A percentile compares a stretch with the other conserved stretches of the same genome.
Conservation (phyloP, 805 yeast genomes). For the Barnettozyma californica region DNA sequence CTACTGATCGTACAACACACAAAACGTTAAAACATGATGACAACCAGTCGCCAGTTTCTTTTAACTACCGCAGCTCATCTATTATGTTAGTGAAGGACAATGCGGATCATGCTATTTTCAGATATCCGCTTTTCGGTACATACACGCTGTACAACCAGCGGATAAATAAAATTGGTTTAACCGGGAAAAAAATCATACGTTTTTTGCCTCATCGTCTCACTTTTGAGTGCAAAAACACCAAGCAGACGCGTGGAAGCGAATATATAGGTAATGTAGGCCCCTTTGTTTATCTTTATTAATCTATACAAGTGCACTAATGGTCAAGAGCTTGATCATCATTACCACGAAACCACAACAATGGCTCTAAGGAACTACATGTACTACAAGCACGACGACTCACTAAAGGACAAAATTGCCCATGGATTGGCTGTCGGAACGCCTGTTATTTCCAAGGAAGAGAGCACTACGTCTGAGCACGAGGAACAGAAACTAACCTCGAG, state of each 20-base stretch:
- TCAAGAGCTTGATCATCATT: neutral
- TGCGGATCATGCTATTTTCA: neutral
- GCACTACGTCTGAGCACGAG: neutral
- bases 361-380: constrained; percentile 42
- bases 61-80: no score
- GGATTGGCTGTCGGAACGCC: neutral
- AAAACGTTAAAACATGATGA: no score
- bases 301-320: neutral
- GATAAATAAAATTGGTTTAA: neutral
- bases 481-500: neutral
- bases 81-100: no score
- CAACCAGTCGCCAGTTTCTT: no score
- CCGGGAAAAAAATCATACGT: constrained; percentile 4
- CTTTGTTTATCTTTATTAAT: neutral
- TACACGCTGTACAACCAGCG: neutral
- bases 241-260: neutral
- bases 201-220: neutral
- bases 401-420: constrained; percentile 33
- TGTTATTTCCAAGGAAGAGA: neutral
- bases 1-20: no score
- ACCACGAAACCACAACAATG: constrained; percentile 23
- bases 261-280: neutral
- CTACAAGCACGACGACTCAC: constrained; percentile 34
- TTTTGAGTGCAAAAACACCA: neutral
- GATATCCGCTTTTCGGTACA: neutral